Base-by-base conservation (phyloP, 108 stramenopile genomes). In the Skeletonema costatum region DNA sequence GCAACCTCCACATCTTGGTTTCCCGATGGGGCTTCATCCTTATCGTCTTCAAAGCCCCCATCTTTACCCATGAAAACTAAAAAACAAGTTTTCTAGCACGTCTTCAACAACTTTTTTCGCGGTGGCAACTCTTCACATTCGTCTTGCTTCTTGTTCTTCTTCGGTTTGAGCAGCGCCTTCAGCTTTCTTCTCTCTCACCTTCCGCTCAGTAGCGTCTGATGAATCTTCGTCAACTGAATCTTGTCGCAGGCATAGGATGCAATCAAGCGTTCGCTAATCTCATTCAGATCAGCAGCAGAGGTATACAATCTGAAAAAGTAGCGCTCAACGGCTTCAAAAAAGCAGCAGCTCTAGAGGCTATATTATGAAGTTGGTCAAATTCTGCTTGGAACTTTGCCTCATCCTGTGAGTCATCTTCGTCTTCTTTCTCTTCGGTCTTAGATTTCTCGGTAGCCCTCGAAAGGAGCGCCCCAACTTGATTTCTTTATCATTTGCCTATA, bases 401-500 rank as follows among this genome's bases (percentile, higher is more conserved):
- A 2, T 19, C 58, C 42, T 53, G 42, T 51, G 19, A 17, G 12
- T 70, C 74, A 50, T 48, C 50, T 33, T 77, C 48, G 2, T 64
- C 41, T 60, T 64, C 13, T 25, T 75, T 70, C 65, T 69, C 44
- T 17, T 56, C 51, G 19, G 29, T 32, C 38, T 38, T 60, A 7
- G 63, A 1, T 31, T 56, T 39, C 36, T 61, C 60, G 19, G 48
- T 38, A 39, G 64, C 74, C 74, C 50, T 88, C 86, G 64, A 92
- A 93, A 10, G 94, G 92, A 46, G 73, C 64, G 9, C 89, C 89
- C 94, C 94, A 95, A 95, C 38, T 76, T 66, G 16, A 95, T 89
- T 0, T 64, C 65, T 21, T 80, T 66, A 53, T 95, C 94, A 50
- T 82, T 73, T 9, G 62, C 69, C 69, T 21, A 93, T 92, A 0